Percentiles rank a stretch among this genome's conserved stretches.
Conservation (phyloP, 1,139 yeast genomes). For the Hyphopichia burtonii region DNA sequence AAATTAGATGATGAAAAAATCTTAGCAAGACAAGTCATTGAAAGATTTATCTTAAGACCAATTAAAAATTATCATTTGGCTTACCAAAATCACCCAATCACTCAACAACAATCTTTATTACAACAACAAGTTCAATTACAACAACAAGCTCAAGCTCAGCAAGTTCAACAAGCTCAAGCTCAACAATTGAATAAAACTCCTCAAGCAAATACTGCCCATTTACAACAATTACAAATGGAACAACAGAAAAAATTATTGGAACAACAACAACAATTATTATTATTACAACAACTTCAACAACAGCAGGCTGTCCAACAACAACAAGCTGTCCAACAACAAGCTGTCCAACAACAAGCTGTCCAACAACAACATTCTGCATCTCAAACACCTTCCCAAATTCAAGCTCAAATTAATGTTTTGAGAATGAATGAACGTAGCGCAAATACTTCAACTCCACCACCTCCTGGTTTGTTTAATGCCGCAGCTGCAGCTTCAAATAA, state of each 20-base stretch:
- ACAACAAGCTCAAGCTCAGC: constrained; percentile 19
- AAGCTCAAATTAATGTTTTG: constrained; percentile 31
- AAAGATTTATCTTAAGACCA: constrained; percentile 41
- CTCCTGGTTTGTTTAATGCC: constrained; percentile 38
- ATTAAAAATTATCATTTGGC: constrained; percentile 49
- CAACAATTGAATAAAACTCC: constrained; percentile 17
- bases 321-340: constrained; percentile 15
- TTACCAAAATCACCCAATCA: constrained; percentile 45
- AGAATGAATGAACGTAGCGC: constrained; percentile 30
- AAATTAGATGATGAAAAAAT: constrained; percentile 38
- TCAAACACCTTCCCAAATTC: constrained; percentile 17
- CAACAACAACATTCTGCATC: constrained; percentile 12
- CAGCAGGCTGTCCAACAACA: constrained; percentile 18
- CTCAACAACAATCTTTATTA: constrained; percentile 39
- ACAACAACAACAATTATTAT: constrained; percentile 10
- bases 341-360: constrained; percentile 1
- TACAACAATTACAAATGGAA: constrained; percentile 27
- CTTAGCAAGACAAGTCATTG: constrained; percentile 43
- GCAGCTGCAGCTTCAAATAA: constrained; percentile 10
- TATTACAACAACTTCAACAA: constrained; percentile 18
- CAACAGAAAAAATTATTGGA: constrained; percentile 29
- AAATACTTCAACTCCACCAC: constrained; percentile 43
- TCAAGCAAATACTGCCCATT: constrained; percentile 17
- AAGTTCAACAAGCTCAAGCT: constrained; percentile 17
- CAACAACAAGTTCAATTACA: constrained; percentile 24